Evolutionary conservation across 2,329 filamentous ascomycete genomes (phyloP).

Genomic region (Hypoxylon sp.): DNA sequence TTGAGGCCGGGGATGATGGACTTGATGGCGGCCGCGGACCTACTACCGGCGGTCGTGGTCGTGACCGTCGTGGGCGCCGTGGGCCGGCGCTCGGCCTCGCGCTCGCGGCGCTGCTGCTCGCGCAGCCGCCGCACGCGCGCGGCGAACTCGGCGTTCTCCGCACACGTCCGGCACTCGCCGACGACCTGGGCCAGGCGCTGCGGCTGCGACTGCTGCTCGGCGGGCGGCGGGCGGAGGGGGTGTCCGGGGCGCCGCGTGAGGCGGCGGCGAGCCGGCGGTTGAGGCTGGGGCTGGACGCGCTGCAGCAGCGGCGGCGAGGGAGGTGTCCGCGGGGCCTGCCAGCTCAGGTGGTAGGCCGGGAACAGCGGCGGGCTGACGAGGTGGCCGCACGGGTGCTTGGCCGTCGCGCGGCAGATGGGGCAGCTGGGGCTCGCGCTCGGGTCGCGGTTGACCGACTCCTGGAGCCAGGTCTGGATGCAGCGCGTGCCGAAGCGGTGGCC

Average conservation of each 20-base stretch:
- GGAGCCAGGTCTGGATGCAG: slow-evolving; percentile 55
- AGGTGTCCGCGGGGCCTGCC: slow-evolving; percentile 10
- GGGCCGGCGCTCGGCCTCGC: slow-evolving; percentile 30
- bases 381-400: slow-evolving; percentile 46
- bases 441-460: slow-evolving; percentile 47
- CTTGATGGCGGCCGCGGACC: slow-evolving; percentile 22
- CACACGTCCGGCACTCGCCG: slow-evolving; percentile 41
- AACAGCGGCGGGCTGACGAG: slow-evolving; percentile 35
- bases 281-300: too few species aligned
- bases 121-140: slow-evolving; percentile 28
- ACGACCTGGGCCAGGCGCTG: slow-evolving; percentile 38
- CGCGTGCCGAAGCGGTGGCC: slow-evolving; percentile 53
- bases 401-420: slow-evolving; percentile 51
- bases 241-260: slow-evolving; percentile 37
- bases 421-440: slow-evolving; percentile 47
- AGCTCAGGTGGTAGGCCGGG: slow-evolving; percentile 17
- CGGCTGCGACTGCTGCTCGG: too few species aligned
- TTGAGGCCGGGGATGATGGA: slow-evolving; percentile 31
- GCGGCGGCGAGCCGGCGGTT: slow-evolving; percentile 31
- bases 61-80: too few species aligned
- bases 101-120: slow-evolving; percentile 5
- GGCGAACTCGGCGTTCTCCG: slow-evolving; percentile 37
- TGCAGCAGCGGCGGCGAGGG: slow-evolving; percentile 16
- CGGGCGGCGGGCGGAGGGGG: slow-evolving; percentile 30
- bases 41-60: not conserved